A percentile compares a stretch with the other conserved stretches of the same genome.
These are phyloP conservation scores for Rhodotorula toruloides DNA, from an alignment of 768 basidiomycete genomes.

Conservation along the genomic window DNA sequence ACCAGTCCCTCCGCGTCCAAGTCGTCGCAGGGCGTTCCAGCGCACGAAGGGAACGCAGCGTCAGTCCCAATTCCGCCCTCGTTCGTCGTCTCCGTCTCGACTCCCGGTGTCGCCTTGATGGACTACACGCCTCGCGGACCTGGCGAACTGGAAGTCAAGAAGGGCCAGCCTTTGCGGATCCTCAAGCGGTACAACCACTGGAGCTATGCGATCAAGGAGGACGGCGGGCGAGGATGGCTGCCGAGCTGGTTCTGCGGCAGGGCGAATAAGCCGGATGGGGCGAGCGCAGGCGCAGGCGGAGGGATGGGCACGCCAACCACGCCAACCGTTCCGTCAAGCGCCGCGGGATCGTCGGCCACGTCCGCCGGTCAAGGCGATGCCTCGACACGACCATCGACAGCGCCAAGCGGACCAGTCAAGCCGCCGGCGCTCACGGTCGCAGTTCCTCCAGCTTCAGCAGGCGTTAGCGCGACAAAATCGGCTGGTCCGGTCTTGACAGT, in stretches of 20 bases:
- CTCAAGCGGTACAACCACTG: slow-evolving; percentile 99
- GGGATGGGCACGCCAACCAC: slow-evolving; percentile 10
- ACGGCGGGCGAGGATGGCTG: slow-evolving; percentile 94
- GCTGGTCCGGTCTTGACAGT: too few species aligned
- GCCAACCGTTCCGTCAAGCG: not conserved
- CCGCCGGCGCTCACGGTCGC: not conserved
- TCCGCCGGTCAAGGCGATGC: not conserved
- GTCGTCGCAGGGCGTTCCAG: slow-evolving; percentile 51
- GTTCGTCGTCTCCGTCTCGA: slow-evolving; percentile 93
- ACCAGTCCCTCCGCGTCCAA: not conserved
- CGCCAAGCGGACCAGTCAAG: not conserved
- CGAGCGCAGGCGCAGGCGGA: not conserved
- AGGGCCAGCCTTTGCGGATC: slow-evolving; percentile 81
- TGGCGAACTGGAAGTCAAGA: slow-evolving; percentile 80
- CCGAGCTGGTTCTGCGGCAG: slow-evolving; percentile 63
- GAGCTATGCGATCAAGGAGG: slow-evolving; percentile 72
- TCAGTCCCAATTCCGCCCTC: slow-evolving; percentile 80
- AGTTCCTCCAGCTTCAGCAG: not conserved
- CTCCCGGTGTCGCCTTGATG: slow-evolving; percentile 93
- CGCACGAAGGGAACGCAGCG: slow-evolving; percentile 36
- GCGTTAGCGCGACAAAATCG: too few species aligned
- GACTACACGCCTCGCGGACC: slow-evolving; percentile 90
- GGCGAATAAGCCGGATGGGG: slow-evolving; percentile 17
- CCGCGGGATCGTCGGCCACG: not conserved
- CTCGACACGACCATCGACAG: not conserved